phyloP scores from a whole-genome alignment of 345 rosid species.

The Citrus australasica region DNA sequence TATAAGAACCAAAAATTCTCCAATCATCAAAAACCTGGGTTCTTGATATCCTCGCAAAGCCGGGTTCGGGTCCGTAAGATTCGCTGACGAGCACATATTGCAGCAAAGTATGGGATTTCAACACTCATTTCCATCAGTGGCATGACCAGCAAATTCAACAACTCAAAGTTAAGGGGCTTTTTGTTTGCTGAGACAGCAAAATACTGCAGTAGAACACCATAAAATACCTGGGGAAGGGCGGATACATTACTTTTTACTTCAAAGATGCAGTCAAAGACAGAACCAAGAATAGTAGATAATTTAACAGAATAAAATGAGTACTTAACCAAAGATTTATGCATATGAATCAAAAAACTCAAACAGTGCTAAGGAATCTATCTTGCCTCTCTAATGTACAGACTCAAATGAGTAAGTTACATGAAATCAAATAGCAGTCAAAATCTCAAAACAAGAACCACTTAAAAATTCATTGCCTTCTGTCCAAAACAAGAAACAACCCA shows the following conservation, averaged over 20 bases:
- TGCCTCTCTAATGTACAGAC: background rate
- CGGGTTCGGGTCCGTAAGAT: constrained; percentile 57
- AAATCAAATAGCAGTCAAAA: background rate
- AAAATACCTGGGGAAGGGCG: constrained; percentile 64
- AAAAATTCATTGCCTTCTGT: background rate
- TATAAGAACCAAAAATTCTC: background rate
- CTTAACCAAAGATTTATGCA: background rate
- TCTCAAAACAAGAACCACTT: background rate
- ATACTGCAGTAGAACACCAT: constrained; percentile 83
- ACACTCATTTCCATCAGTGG: constrained; percentile 85
- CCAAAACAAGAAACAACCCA: background rate
- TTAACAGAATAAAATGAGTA: background rate
- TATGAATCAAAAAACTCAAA: background rate
- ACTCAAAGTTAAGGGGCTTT: constrained; percentile 71
- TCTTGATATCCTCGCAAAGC: constrained; percentile 72
- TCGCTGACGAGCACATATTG: constrained; percentile 91
- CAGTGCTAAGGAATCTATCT: background rate
- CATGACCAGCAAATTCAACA: constrained; percentile 74
- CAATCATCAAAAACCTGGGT: constrained; percentile 46
- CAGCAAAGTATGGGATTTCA: constrained; percentile 93
- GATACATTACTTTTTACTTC: constrained; percentile 11
- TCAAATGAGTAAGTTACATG: background rate
- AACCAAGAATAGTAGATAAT: background rate
- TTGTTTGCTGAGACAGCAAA: constrained; percentile 76
- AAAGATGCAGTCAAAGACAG: background rate